A percentile compares a stretch with the other conserved stretches of the same genome.
These are phyloP conservation scores for Coniochaeta sp. DNA, from an alignment of 2,329 filamentous ascomycete species.

Conservation along the genomic window DNA sequence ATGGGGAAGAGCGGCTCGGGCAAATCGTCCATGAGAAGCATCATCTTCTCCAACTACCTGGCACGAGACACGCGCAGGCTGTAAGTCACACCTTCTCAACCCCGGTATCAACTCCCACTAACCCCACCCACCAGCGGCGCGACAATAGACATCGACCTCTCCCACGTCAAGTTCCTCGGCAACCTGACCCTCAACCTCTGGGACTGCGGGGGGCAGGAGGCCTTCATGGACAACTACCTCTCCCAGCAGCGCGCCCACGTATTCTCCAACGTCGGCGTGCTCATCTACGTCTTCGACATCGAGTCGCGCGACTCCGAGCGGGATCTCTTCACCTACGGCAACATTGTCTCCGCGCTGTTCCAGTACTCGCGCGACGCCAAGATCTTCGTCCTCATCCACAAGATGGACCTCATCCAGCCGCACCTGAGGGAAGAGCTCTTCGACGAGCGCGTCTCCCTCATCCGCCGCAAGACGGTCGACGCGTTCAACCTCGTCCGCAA, in stretches of 20 bases:
- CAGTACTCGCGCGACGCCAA: slow-evolving; percentile 77
- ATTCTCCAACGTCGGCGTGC: slow-evolving; percentile 90
- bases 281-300: slow-evolving; percentile 99
- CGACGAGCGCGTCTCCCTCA: slow-evolving; percentile 71
- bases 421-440: slow-evolving; percentile 75
- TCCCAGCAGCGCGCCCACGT: slow-evolving; percentile 93
- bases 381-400: slow-evolving; percentile 95
- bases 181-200: slow-evolving; percentile 96
- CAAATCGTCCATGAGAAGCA: slow-evolving; percentile 96
- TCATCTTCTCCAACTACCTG: slow-evolving; percentile 99
- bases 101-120: not conserved
- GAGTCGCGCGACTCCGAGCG: slow-evolving; percentile 91
- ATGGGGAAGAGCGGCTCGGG: slow-evolving; percentile 97
- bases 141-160: slow-evolving; percentile 97
- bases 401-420: slow-evolving; percentile 91
- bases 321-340: slow-evolving; percentile 86
- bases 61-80: slow-evolving; percentile 89
- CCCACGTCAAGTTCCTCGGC: slow-evolving; percentile 96
- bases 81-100: slow-evolving; percentile 32
- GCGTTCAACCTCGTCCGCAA: slow-evolving; percentile 33
- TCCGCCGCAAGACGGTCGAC: slow-evolving; percentile 64
- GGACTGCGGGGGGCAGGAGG: slow-evolving; percentile 98
- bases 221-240: slow-evolving; percentile 98
- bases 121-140: slow-evolving; percentile 56
- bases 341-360: slow-evolving; percentile 79